These are phyloP conservation scores for Tephrocybe sp. DNA, from an alignment of 768 basidiomycete genomes.

Conservation along the genomic window DNA sequence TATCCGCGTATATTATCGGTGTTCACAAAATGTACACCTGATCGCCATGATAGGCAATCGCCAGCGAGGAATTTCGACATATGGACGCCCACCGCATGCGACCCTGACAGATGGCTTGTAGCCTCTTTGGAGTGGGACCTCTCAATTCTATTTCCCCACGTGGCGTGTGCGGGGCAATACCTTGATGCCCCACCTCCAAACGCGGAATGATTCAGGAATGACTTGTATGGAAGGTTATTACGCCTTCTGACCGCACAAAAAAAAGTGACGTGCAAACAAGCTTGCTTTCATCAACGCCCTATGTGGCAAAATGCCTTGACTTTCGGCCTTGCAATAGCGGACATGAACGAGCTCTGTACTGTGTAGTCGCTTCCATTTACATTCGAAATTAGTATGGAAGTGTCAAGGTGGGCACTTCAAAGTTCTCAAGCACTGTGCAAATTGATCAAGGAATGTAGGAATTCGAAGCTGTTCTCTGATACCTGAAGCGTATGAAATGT, in stretches of 20 bases:
- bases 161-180: constrained; percentile 2
- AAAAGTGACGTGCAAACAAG: not conserved
- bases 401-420: too few species aligned
- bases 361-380: too few species aligned
- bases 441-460: too few species aligned
- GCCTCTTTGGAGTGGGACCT: not conserved
- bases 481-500: too few species aligned
- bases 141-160: constrained; percentile 7
- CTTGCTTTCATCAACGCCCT: too few species aligned
- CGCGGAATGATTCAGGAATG: not conserved
- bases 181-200: constrained; percentile 5
- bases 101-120: constrained; percentile 1
- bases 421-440: too few species aligned
- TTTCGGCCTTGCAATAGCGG: too few species aligned
- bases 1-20: constrained; percentile 7
- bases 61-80: not conserved
- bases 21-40: not conserved
- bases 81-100: not conserved
- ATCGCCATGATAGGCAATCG: constrained; percentile 14
- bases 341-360: too few species aligned
- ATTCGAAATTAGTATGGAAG: too few species aligned
- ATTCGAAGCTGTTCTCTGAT: too few species aligned
- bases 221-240: not conserved
- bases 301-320: too few species aligned
- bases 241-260: not conserved